Percentiles rank a stretch among this genome's conserved stretches.
Evolutionary conservation across 2,329 filamentous ascomycete species (phyloP).

Genomic region (Aspergillus vadensis): DNA sequence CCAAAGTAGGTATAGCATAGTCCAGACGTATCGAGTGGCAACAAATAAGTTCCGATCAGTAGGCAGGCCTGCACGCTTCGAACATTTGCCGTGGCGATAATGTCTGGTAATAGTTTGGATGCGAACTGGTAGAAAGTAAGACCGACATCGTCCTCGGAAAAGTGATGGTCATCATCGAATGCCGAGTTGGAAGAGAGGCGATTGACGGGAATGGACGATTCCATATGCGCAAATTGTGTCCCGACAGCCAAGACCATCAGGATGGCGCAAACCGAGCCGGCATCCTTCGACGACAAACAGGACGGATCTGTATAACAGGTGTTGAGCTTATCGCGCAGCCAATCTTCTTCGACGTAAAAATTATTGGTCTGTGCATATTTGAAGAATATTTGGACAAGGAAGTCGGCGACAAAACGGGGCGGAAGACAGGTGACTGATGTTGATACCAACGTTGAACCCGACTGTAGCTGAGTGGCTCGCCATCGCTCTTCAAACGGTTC

Average conservation of each 20-base stretch:
- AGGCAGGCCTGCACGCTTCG: slow-evolving; percentile 62
- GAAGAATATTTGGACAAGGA: slow-evolving; percentile 47
- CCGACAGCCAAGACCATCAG: slow-evolving; percentile 48
- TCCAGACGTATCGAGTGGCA: slow-evolving; percentile 59
- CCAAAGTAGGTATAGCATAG: slow-evolving; percentile 61
- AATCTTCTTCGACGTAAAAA: slow-evolving; percentile 47
- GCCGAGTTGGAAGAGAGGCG: slow-evolving; percentile 28
- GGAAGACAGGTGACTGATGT: slow-evolving; percentile 44
- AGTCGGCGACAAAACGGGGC: slow-evolving; percentile 47
- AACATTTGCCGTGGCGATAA: slow-evolving; percentile 58
- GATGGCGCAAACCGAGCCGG: slow-evolving; percentile 45
- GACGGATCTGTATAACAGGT: slow-evolving; percentile 41
- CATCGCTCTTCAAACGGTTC: slow-evolving; percentile 46
- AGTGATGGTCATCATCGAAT: slow-evolving; percentile 35
- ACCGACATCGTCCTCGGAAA: slow-evolving; percentile 57
- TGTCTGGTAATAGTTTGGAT: slow-evolving; percentile 57
- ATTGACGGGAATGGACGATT: slow-evolving; percentile 41
- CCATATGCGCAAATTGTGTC: slow-evolving; percentile 48
- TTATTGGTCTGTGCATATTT: slow-evolving; percentile 49
- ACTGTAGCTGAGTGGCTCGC: slow-evolving; percentile 46
- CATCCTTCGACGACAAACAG: slow-evolving; percentile 40
- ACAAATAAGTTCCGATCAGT: slow-evolving; percentile 57
- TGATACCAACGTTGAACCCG: slow-evolving; percentile 40
- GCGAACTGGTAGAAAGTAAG: slow-evolving; percentile 60
- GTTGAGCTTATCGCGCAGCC: slow-evolving; percentile 43